Percentiles rank a stretch among this genome's conserved stretches.
phyloP scores from a whole-genome alignment of 1,284 basidiomycete genomes.

The Mycosarcoma maydis region DNA sequence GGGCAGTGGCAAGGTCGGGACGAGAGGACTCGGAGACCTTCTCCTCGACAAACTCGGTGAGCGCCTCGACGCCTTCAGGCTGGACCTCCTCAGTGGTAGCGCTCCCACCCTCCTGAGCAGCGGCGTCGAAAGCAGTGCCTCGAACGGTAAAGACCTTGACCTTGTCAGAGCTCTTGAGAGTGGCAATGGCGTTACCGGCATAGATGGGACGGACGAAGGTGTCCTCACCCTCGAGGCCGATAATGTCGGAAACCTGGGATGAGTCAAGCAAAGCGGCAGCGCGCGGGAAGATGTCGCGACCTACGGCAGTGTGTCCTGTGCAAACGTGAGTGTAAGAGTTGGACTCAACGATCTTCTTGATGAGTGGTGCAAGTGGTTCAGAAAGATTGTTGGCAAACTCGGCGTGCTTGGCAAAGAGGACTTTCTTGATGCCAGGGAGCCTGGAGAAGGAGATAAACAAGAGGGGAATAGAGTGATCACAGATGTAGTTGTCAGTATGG shows the following conservation, averaged over 20 bases:
- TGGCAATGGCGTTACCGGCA: conserved; percentile 96
- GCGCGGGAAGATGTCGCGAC: conserved; percentile 82
- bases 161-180: conserved; percentile 81
- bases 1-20: conserved; percentile 88
- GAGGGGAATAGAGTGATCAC: neutral
- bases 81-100: conserved; percentile 75
- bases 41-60: conserved; percentile 80
- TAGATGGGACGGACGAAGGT: conserved; percentile 94
- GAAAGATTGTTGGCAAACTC: conserved; percentile 68
- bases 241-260: conserved; percentile 83
- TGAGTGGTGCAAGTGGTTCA: conserved; percentile 70
- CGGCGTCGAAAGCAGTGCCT: conserved; percentile 87
- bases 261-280: conserved; percentile 82
- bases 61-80: conserved; percentile 73
- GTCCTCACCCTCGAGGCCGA: conserved; percentile 81
- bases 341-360: conserved; percentile 70
- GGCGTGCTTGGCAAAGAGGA: conserved; percentile 68
- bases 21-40: conserved; percentile 89
- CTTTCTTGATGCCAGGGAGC: conserved; percentile 70
- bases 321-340: conserved; percentile 83
- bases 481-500: no score
- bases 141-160: conserved; percentile 96
- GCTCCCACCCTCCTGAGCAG: conserved; percentile 70
- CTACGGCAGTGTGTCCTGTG: conserved; percentile 79
- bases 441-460: conserved; percentile 55